These are phyloP conservation scores for Schizochytrium sp. DNA, from an alignment of 108 stramenopile genomes.

Conservation along the genomic window DNA sequence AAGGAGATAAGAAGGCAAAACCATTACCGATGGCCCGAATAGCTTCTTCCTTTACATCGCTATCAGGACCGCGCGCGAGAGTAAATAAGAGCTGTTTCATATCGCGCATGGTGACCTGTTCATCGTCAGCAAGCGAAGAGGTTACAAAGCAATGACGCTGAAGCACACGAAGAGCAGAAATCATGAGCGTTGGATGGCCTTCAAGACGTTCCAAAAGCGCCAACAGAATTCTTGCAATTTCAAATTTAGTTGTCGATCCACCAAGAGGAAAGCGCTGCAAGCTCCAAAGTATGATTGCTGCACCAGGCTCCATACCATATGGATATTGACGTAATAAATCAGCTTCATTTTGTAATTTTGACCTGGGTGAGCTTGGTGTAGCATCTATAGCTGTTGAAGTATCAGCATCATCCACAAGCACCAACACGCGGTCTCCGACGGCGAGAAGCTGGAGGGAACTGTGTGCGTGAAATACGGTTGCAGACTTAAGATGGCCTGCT, in stretches of 20 bases:
- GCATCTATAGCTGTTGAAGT: not conserved
- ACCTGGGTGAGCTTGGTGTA: not conserved
- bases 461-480: not conserved
- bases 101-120: constrained; percentile 57
- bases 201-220: not conserved
- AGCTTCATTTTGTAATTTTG: not conserved
- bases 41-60: constrained; percentile 50
- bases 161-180: constrained; percentile 38
- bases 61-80: not conserved
- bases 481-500: not conserved
- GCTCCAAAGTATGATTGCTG: constrained; percentile 10
- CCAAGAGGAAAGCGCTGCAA: not conserved
- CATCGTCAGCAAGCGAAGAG: constrained; percentile 16
- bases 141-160: constrained; percentile 33
- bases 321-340: not conserved
- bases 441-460: not conserved
- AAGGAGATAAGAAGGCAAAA: constrained; percentile 46
- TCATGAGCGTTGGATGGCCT: constrained; percentile 1
- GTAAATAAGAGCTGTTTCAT: constrained; percentile 39
- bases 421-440: not conserved
- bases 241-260: not conserved
- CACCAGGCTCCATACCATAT: not conserved
- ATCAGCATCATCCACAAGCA: not conserved
- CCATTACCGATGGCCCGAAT: constrained; percentile 51
- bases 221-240: constrained; percentile 8